A percentile compares a stretch with the other conserved stretches of the same genome.
These are phyloP conservation scores for Anthracocystis setariae DNA, from an alignment of 1,284 basidiomycete species.

Conservation along the genomic window DNA sequence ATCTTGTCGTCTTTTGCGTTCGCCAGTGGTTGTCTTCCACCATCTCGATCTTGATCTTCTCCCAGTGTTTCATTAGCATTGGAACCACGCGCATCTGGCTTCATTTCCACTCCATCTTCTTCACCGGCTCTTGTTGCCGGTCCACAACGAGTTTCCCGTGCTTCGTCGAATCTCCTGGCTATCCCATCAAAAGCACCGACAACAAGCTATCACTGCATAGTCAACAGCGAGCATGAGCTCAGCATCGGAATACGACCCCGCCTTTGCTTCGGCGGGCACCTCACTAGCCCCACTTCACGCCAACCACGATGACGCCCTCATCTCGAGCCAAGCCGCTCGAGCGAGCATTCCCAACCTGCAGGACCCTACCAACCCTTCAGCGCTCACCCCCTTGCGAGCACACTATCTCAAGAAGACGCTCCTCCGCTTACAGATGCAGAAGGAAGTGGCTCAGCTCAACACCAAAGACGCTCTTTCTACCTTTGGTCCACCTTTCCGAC, in stretches of 20 bases:
- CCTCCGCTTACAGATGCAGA: slow-evolving; percentile 82
- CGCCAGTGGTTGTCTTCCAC: no score
- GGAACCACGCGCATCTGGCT: no score
- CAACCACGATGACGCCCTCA: slow-evolving; percentile 15
- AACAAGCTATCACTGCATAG: not conserved
- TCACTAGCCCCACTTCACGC: slow-evolving; percentile 31
- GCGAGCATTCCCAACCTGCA: slow-evolving; percentile 37
- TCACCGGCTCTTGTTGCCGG: no score
- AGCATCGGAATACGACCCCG: slow-evolving; percentile 31
- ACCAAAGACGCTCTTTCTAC: slow-evolving; percentile 61
- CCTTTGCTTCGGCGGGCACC: slow-evolving; percentile 48
- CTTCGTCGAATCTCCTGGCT: no score
- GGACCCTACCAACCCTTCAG: slow-evolving; percentile 31
- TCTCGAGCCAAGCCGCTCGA: slow-evolving; percentile 33
- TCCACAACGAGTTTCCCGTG: no score
- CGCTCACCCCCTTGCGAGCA: slow-evolving; percentile 83
- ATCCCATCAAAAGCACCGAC: not conserved
- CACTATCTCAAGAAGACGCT: slow-evolving; percentile 97
- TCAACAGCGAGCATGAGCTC: slow-evolving; percentile 16
- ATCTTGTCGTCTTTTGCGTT: no score
- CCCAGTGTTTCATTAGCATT: no score
- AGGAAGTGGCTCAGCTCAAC: slow-evolving; percentile 53
- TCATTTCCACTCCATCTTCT: no score
- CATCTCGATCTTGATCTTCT: no score
- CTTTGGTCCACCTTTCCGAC: slow-evolving; percentile 66